phyloP scores from a whole-genome alignment of 23 red algal genomes.

The Gracilaria caudata region DNA sequence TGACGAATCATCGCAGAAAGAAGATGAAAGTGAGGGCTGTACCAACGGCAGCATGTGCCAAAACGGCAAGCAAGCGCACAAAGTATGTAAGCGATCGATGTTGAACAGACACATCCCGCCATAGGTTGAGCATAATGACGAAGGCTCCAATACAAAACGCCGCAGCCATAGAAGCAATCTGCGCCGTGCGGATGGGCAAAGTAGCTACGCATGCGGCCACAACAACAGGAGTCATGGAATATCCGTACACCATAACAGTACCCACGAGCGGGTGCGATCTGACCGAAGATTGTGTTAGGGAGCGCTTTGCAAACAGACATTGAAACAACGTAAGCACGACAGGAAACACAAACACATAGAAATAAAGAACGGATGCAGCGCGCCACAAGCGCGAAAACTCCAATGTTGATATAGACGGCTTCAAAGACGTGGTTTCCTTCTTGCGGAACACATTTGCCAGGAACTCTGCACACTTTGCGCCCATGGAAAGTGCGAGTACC shows the following conservation, averaged over 20 bases:
- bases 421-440: constrained; percentile 50
- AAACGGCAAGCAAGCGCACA: constrained; percentile 61
- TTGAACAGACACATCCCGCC: constrained; percentile 67
- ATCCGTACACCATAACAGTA: constrained; percentile 83
- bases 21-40: constrained; percentile 60
- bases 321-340: constrained; percentile 63
- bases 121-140: constrained; percentile 78
- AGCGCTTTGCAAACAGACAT: constrained; percentile 67
- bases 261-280: constrained; percentile 44
- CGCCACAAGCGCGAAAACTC: constrained; percentile 70
- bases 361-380: constrained; percentile 69
- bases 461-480: constrained; percentile 54
- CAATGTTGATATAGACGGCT: constrained; percentile 7
- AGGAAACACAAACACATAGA: constrained; percentile 81
- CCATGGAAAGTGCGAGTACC: constrained; percentile 80
- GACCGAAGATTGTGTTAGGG: constrained; percentile 32
- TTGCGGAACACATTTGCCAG: constrained; percentile 64
- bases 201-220: constrained; percentile 72
- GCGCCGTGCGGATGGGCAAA: constrained; percentile 61
- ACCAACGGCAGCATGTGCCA: constrained; percentile 66
- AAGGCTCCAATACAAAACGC: constrained; percentile 65
- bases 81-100: constrained; percentile 69
- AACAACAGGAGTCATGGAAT: constrained; percentile 82
- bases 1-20: constrained; percentile 21
- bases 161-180: constrained; percentile 68